phyloP scores from a whole-genome alignment of 495 filamentous ascomycete genomes.

The Aspergillus steynii region DNA sequence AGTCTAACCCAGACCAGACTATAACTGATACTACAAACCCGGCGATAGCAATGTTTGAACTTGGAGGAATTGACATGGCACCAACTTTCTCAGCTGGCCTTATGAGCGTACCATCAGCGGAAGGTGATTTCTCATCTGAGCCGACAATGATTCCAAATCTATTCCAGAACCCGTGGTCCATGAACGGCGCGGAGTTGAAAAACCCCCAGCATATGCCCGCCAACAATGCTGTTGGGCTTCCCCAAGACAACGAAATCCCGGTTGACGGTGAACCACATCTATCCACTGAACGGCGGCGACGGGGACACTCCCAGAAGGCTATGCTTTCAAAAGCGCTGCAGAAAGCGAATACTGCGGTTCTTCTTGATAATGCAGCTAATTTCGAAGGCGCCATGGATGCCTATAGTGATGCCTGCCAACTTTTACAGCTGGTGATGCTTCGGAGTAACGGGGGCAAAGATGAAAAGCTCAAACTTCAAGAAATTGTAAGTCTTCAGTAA shows the following conservation, averaged over 20 bases:
- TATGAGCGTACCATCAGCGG: neutral
- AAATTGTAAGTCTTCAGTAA: slow-evolving; percentile 68
- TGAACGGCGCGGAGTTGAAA: neutral
- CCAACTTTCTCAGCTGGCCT: slow-evolving; percentile 7
- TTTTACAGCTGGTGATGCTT: slow-evolving; percentile 84
- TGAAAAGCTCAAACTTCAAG: slow-evolving; percentile 80
- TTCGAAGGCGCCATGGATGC: slow-evolving; percentile 90
- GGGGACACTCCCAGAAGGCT: slow-evolving; percentile 70
- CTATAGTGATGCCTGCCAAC: slow-evolving; percentile 82
- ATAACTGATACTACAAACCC: neutral
- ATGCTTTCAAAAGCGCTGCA: slow-evolving; percentile 92
- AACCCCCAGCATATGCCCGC: neutral
- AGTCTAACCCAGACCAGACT: neutral
- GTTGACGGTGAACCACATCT: slow-evolving; percentile 1
- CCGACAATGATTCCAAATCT: slow-evolving; percentile 3
- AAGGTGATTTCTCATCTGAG: slow-evolving; percentile 5
- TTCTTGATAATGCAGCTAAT: slow-evolving; percentile 92
- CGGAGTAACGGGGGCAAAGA: slow-evolving; percentile 76
- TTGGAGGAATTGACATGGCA: slow-evolving; percentile 2
- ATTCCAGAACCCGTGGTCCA: slow-evolving; percentile 19
- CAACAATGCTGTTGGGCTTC: neutral
- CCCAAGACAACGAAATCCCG: neutral
- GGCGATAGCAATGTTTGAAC: neutral
- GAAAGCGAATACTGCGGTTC: slow-evolving; percentile 92
- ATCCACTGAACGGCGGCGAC: slow-evolving; percentile 37